Conservation (phyloP, 2,329 filamentous ascomycete species). For the Aspergillus intermedius region DNA sequence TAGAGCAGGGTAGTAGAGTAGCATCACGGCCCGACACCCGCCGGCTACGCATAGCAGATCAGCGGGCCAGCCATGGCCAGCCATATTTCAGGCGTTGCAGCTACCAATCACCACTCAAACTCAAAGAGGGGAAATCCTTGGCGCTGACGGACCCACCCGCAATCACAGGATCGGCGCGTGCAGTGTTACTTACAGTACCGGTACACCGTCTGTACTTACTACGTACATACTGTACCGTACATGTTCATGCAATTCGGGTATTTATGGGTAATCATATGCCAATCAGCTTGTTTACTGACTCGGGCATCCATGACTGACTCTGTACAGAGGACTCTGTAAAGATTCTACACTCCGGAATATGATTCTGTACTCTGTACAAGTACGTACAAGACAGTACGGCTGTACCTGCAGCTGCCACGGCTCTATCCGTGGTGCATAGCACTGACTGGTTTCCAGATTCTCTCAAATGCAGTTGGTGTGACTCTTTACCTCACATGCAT, state of each 20-base stretch:
- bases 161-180: neutral
- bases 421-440: constrained; percentile 5
- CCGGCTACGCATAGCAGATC: neutral
- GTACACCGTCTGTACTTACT: neutral
- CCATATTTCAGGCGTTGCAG: neutral
- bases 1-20: neutral
- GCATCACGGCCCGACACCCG: neutral
- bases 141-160: neutral
- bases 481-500: too few relatives aligned
- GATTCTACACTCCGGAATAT: neutral
- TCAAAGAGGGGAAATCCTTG: neutral
- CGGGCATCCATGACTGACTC: neutral
- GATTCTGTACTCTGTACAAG: constrained; percentile 2
- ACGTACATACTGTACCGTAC: neutral
- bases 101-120: neutral
- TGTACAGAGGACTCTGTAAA: neutral
- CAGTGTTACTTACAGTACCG: neutral
- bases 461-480: too few relatives aligned
- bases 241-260: neutral
- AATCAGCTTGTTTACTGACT: neutral
- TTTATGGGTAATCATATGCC: constrained; percentile 1
- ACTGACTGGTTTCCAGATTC: too few relatives aligned
- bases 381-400: constrained; percentile 6
- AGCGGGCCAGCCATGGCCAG: neutral
- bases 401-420: constrained; percentile 14